Conservation (phyloP, 2,329 filamentous ascomycete species). For the Verticillium isaacii region DNA sequence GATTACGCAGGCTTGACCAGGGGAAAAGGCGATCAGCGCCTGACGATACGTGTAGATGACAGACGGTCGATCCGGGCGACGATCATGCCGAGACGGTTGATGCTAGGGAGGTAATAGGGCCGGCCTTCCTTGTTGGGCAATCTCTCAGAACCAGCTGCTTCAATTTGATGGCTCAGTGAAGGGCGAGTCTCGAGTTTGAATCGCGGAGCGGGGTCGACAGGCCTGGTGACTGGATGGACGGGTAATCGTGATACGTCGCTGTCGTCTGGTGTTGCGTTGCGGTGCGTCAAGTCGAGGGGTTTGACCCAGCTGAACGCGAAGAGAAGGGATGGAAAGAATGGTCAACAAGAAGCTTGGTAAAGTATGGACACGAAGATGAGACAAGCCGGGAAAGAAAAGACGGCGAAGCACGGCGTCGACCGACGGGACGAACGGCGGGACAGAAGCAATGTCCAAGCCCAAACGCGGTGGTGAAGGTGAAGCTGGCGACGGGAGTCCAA, state of each 20-base stretch:
- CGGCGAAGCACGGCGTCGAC: neutral
- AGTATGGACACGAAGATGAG: constrained; percentile 3
- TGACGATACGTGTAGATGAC: constrained; percentile 12
- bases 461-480: neutral
- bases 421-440: neutral
- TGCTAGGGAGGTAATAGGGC: neutral
- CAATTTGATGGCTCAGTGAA: neutral
- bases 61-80: constrained; percentile 11
- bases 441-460: neutral
- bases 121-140: neutral
- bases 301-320: neutral
- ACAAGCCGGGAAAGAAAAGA: neutral
- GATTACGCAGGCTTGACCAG: neutral
- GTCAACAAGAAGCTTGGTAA: neutral
- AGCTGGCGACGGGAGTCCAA: neutral
- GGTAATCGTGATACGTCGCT: neutral
- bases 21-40: constrained; percentile 5
- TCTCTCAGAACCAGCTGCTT: neutral
- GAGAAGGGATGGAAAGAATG: neutral
- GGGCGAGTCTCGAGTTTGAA: neutral
- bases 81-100: constrained; percentile 8
- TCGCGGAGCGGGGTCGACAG: neutral
- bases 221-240: neutral
- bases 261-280: neutral
- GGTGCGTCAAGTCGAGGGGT: neutral